Percentiles rank a stretch among this genome's conserved stretches.
These are phyloP conservation scores for Geotrichum siamense DNA, from an alignment of 1,139 yeast genomes.

Conservation along the genomic window DNA sequence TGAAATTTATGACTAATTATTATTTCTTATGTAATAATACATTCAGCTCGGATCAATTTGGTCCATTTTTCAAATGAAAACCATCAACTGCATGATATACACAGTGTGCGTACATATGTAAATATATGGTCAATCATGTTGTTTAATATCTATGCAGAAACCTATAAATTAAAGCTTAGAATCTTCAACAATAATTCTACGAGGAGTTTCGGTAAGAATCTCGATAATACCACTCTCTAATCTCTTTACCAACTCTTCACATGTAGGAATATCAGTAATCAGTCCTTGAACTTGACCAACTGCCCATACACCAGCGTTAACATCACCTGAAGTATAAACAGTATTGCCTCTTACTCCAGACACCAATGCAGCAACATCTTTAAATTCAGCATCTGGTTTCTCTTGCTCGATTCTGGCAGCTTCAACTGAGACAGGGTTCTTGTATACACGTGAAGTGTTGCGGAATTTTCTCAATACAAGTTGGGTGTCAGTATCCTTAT, in stretches of 20 bases:
- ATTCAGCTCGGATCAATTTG: too few species aligned
- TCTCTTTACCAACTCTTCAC: slow-evolving; percentile 27
- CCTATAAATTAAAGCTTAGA: slow-evolving; percentile 13
- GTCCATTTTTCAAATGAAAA: too few species aligned
- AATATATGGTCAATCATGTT: too few species aligned
- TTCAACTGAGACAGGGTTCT: slow-evolving; percentile 30
- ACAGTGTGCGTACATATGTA: too few species aligned
- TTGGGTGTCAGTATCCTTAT: slow-evolving; percentile 32
- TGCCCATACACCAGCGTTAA: slow-evolving; percentile 34
- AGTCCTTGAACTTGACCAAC: slow-evolving; percentile 32
- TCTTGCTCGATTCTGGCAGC: slow-evolving; percentile 29
- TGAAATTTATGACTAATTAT: too few species aligned
- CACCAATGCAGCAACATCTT: slow-evolving; percentile 29
- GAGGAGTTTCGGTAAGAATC: slow-evolving; percentile 14
- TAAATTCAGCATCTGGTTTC: slow-evolving; percentile 25
- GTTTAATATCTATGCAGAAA: too few species aligned
- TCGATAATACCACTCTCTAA: slow-evolving; percentile 25
- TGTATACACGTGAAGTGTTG: slow-evolving; percentile 33
- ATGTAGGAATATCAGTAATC: slow-evolving; percentile 31
- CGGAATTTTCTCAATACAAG: slow-evolving; percentile 30
- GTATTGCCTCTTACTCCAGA: slow-evolving; percentile 31
- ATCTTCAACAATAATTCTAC: slow-evolving; percentile 1
- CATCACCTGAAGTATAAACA: slow-evolving; percentile 32
- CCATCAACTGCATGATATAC: too few species aligned
- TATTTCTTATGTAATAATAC: too few species aligned